Evolutionary conservation across 495 filamentous ascomycete species (phyloP).

Genomic region (Friedmanniomyces endolithicus): DNA sequence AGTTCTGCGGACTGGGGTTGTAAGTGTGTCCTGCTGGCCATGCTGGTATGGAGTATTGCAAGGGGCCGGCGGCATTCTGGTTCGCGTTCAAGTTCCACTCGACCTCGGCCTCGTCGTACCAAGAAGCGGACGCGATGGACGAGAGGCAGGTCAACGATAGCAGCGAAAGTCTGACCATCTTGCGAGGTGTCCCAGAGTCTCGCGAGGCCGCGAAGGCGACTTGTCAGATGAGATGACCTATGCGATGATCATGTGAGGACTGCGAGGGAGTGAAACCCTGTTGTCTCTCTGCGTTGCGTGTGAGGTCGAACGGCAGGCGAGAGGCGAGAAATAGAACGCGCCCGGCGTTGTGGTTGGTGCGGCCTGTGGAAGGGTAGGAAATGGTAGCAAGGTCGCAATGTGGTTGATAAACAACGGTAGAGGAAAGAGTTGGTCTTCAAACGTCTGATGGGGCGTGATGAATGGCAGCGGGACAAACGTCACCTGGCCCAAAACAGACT

Average conservation of each 20-base stretch:
- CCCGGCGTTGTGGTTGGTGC: not conserved
- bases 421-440: not conserved
- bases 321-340: not conserved
- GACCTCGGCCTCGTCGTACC: slow-evolving; percentile 11
- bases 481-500: not conserved
- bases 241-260: not conserved
- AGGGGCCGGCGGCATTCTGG: slow-evolving; percentile 39
- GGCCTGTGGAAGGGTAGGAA: not conserved
- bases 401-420: not conserved
- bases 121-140: slow-evolving; percentile 1
- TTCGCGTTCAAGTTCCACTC: slow-evolving; percentile 15
- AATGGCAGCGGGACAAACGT: not conserved
- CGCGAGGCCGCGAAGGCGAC: not conserved
- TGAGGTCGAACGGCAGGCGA: not conserved
- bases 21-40: slow-evolving; percentile 44
- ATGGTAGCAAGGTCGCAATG: not conserved
- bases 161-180: not conserved
- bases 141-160: not conserved
- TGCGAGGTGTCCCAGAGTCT: not conserved
- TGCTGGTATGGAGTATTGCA: slow-evolving; percentile 46
- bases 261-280: not conserved
- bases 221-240: not conserved
- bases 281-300: not conserved
- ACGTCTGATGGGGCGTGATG: not conserved
- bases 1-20: slow-evolving; percentile 48